phyloP scores from a whole-genome alignment of 2,329 filamentous ascomycete species.

The Neonectria magnoliae region DNA sequence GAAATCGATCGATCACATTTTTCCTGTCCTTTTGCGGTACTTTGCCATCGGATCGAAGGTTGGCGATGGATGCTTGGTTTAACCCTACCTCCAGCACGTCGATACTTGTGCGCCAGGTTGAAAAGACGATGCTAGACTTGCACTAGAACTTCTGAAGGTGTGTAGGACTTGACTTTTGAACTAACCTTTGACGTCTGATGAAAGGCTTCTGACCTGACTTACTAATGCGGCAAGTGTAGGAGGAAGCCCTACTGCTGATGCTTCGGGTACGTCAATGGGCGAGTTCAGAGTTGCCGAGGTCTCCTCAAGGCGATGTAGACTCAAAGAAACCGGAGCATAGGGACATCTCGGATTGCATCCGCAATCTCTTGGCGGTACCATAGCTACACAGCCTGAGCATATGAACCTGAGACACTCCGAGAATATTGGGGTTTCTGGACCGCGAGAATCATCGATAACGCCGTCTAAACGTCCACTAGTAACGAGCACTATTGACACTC shows the following conservation, averaged over 20 bases:
- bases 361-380: too few relatives aligned
- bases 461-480: background rate
- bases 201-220: background rate
- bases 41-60: constrained; percentile 58
- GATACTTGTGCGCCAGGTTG: constrained; percentile 58
- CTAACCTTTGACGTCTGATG: background rate
- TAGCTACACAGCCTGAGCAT: background rate
- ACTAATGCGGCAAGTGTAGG: background rate
- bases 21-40: constrained; percentile 53
- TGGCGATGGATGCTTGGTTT: constrained; percentile 44
- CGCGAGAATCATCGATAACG: background rate
- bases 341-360: background rate
- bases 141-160: background rate
- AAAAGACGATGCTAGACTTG: constrained; percentile 53
- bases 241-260: background rate
- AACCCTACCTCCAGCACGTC: constrained; percentile 55
- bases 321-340: background rate
- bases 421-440: background rate
- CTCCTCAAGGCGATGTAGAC: too few relatives aligned
- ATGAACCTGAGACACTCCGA: background rate
- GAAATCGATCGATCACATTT: constrained; percentile 52
- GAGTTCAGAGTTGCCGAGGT: too few relatives aligned
- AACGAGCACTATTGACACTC: background rate
- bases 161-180: too few relatives aligned
- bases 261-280: too few relatives aligned